These are phyloP conservation scores for Geotrichum ghanense DNA, from an alignment of 805 yeast genomes.

Conservation along the genomic window DNA sequence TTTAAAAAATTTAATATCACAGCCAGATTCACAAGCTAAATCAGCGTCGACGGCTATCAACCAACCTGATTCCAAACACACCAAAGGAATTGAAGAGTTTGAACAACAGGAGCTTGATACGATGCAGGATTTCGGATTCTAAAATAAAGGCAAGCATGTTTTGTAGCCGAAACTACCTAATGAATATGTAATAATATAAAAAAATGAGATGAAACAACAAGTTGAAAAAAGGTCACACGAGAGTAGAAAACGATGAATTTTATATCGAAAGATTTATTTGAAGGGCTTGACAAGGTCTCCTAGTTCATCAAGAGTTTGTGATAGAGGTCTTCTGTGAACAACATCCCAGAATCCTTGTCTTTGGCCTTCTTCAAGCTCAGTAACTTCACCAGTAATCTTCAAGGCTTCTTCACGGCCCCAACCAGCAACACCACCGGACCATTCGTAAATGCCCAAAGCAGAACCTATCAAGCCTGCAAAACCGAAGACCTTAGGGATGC, in stretches of 20 bases:
- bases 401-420: slow-evolving; percentile 21
- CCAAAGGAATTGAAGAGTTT: background rate
- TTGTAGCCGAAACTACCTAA: slow-evolving; percentile 1
- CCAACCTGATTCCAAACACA: background rate
- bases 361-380: slow-evolving; percentile 23
- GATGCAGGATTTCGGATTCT: slow-evolving; percentile 1
- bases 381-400: slow-evolving; percentile 26
- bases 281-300: slow-evolving; percentile 33
- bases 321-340: slow-evolving; percentile 67
- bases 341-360: slow-evolving; percentile 69
- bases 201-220: too few relatives aligned
- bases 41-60: too few relatives aligned
- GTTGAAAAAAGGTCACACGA: too few relatives aligned
- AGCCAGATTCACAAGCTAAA: too few relatives aligned
- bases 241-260: too few relatives aligned
- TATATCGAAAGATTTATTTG: too few relatives aligned
- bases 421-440: slow-evolving; percentile 19
- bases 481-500: slow-evolving; percentile 34
- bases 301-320: slow-evolving; percentile 64
- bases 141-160: background rate
- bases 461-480: slow-evolving; percentile 34
- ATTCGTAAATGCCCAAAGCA: slow-evolving; percentile 31
- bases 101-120: background rate
- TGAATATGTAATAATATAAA: background rate
- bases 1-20: background rate